Evolutionary conservation across 139 green algal genomes (phyloP), one percentile per base, ranked within the genome.

Genomic region (Astrephomene gubernaculifera): DNA sequence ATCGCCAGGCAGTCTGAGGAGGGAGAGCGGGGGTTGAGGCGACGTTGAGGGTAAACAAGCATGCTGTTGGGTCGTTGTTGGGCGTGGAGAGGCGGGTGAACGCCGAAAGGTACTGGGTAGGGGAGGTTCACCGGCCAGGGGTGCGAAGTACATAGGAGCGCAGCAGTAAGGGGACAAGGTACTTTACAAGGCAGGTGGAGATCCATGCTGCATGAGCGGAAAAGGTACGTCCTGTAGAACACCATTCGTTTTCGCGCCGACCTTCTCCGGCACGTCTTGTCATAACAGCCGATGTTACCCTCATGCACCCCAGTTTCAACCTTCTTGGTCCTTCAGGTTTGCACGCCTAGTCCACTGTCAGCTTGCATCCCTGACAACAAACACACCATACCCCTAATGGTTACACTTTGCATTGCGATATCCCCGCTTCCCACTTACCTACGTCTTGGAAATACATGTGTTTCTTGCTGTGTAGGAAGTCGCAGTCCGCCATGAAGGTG

Each of bases 1-100:
- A 87, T 87, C 33, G 39, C 52, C 31, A 87, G 39, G 81, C 81
- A 87, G 33, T 33, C 54, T 76, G 70, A 8, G 68, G 24, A 57
- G 17, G 49, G 49, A 57, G 49, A 57, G 17, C 49, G 17, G 49
- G 49, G 17, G 49, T 17, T 17, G 17, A 57, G 49, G 49, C 49
- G 49, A 57, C 49, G 17, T 57, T 57, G 49, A 12, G 17, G 49
- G 49, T 57, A 57, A 57, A 12, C 12, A 25, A 12, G 49, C 49
- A 17, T 12, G 12, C 12, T 12, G 49, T 25, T 12, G 12, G 49
- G 12, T 17, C 17, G 49, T 12, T 25, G 12, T 12, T 57, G 17
- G 12, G 49, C 49, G 49, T 57, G 12, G 49, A 57, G 49, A 12
- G 12, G 49, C 49, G 12, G 49, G 12, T 17, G 49, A 25, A 57